Evolutionary conservation across 176 grass and related monocot species (phyloP).

Genomic region (Carex kokanica): DNA sequence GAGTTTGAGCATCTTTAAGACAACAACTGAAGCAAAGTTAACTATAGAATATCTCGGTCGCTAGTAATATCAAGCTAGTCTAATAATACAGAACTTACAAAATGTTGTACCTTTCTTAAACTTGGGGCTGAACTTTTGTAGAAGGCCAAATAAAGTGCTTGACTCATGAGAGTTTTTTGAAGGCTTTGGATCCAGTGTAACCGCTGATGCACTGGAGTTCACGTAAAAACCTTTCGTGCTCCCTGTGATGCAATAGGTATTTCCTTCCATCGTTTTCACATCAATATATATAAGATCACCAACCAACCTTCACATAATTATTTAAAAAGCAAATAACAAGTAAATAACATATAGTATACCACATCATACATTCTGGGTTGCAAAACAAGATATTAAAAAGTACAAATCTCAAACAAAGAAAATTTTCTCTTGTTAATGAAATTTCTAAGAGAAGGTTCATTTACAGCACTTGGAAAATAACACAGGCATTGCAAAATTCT

Average conservation of each 20-base stretch:
- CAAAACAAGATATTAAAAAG: not conserved
- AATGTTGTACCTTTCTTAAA: conserved; percentile 87
- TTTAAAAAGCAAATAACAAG: conserved; percentile 15
- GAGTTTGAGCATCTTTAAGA: not conserved
- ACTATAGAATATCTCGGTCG: not conserved
- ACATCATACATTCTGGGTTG: not conserved
- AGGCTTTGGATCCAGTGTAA: conserved; percentile 68
- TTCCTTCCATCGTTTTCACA: conserved; percentile 80
- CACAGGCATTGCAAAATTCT: not conserved
- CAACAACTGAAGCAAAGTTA: not conserved
- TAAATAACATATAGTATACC: not conserved
- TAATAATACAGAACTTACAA: not conserved
- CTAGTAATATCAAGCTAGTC: conserved; percentile 1
- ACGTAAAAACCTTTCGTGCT: conserved; percentile 87
- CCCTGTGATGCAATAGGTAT: conserved; percentile 83
- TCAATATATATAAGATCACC: conserved; percentile 99
- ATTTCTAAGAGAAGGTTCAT: not conserved
- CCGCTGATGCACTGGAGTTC: conserved; percentile 55
- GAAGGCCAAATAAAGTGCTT: conserved; percentile 63
- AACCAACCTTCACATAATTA: conserved; percentile 50
- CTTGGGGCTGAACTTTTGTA: conserved; percentile 89
- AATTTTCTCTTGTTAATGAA: not conserved
- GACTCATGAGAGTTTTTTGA: conserved; percentile 67
- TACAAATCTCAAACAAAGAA: not conserved
- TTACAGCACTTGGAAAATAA: not conserved